Evolutionary conservation across 2,329 filamentous ascomycete species (phyloP).

Genomic region (Colletotrichum liriopes): DNA sequence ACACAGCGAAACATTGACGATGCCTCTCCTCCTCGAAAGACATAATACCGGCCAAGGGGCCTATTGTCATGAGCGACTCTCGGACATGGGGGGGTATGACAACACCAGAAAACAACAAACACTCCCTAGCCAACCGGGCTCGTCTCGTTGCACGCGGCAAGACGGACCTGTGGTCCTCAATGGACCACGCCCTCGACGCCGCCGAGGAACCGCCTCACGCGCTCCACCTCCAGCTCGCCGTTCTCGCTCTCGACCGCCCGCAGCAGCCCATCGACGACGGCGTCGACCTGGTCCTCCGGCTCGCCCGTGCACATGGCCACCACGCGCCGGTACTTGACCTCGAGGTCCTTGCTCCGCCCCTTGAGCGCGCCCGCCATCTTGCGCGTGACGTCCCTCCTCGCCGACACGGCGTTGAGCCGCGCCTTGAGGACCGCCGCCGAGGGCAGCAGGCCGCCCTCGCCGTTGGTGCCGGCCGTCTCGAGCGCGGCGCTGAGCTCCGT

Average conservation of each 20-base stretch:
- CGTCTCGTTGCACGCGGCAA: not conserved
- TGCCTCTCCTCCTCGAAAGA: constrained; percentile 9
- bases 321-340: constrained; percentile 89
- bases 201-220: constrained; percentile 84
- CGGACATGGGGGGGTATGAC: constrained; percentile 31
- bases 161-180: constrained; percentile 43
- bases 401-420: constrained; percentile 78
- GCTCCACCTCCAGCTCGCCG: constrained; percentile 80
- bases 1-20: not conserved
- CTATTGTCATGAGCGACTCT: constrained; percentile 1
- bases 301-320: constrained; percentile 90
- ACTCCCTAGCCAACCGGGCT: not conserved
- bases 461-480: constrained; percentile 53
- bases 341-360: constrained; percentile 85
- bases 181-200: constrained; percentile 79
- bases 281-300: constrained; percentile 84
- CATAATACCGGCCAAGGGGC: constrained; percentile 12
- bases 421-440: constrained; percentile 75
- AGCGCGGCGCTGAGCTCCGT: constrained; percentile 66
- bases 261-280: constrained; percentile 83
- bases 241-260: constrained; percentile 92
- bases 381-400: constrained; percentile 77
- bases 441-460: constrained; percentile 66
- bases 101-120: constrained; percentile 14
- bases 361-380: constrained; percentile 80